These are phyloP conservation scores for Pythium chondricola DNA, from an alignment of 352 stramenopile genomes.

Conservation along the genomic window DNA sequence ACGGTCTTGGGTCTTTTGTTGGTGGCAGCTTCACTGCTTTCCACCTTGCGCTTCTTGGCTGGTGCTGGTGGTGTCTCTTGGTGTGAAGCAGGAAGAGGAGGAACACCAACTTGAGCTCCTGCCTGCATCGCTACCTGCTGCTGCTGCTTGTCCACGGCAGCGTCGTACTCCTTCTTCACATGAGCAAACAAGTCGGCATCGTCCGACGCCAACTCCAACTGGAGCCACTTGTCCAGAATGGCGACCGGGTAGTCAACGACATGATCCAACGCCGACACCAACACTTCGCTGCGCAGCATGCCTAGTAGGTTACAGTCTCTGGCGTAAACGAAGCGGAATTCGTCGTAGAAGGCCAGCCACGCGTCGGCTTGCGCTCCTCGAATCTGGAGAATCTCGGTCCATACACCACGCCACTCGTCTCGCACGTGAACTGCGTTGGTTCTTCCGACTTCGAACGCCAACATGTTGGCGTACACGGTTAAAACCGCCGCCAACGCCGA, in stretches of 20 bases:
- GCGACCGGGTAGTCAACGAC: conserved; percentile 19
- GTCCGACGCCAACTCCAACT: conserved; percentile 13
- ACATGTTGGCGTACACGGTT: conserved; percentile 50
- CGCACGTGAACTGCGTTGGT: background rate
- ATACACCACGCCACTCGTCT: conserved; percentile 23
- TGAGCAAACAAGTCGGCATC: conserved; percentile 5
- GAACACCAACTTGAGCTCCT: background rate
- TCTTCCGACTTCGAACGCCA: conserved; percentile 7
- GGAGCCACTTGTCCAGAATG: conserved; percentile 21
- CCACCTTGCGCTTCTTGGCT: conserved; percentile 14
- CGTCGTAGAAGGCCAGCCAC: conserved; percentile 48
- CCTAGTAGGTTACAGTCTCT: conserved; percentile 3
- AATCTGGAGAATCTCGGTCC: conserved; percentile 22
- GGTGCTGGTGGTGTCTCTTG: background rate
- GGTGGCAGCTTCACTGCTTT: background rate
- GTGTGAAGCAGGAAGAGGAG: background rate
- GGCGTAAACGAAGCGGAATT: conserved; percentile 16
- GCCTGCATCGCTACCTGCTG: background rate
- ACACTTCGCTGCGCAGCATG: conserved; percentile 33
- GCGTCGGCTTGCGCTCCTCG: conserved; percentile 23
- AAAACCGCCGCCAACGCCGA: conserved; percentile 25
- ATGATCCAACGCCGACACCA: conserved; percentile 13
- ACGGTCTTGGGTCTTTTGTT: background rate
- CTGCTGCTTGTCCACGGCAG: background rate
- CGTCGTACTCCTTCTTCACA: conserved; percentile 6